These are phyloP conservation scores for Lactuca sativa DNA, from an alignment of 129 eudicot species.

Conservation along the genomic window DNA sequence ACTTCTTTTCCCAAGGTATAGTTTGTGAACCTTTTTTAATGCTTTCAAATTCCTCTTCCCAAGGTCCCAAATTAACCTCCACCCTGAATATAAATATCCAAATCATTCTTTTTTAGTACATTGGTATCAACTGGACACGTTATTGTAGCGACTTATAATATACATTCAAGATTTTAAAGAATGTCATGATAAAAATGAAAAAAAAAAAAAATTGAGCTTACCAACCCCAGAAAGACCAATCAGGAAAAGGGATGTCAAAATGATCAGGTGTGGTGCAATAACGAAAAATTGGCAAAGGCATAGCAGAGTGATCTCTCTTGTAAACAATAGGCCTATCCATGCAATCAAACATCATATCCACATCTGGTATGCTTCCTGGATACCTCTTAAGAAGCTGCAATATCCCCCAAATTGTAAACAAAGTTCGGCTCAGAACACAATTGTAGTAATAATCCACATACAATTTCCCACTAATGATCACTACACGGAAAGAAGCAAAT, in stretches of 20 bases:
- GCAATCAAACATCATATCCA: constrained; percentile 90
- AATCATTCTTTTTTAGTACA: neutral
- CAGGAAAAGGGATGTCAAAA: constrained; percentile 87
- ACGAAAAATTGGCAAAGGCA: constrained; percentile 78
- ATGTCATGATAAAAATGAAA: neutral
- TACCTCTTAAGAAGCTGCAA: constrained; percentile 72
- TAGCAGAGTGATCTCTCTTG: constrained; percentile 37
- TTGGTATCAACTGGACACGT: too few species aligned
- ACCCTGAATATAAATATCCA: constrained; percentile 48
- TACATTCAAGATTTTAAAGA: constrained; percentile 15
- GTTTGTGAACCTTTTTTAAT: constrained; percentile 59
- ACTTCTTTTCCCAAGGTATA: constrained; percentile 50
- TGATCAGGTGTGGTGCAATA: constrained; percentile 65
- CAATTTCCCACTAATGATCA: constrained; percentile 58
- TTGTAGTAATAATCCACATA: constrained; percentile 69
- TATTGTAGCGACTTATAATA: neutral
- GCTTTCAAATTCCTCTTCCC: constrained; percentile 66
- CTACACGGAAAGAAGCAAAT: constrained; percentile 58
- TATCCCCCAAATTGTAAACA: constrained; percentile 68
- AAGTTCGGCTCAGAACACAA: constrained; percentile 72
- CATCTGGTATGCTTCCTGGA: constrained; percentile 71
- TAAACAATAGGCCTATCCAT: constrained; percentile 65
- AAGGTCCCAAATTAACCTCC: constrained; percentile 66
- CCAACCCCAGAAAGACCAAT: constrained; percentile 98
- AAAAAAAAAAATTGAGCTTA: constrained; percentile 20